These are phyloP conservation scores for Cryptosporidium sp. DNA, from an alignment of 169 alveolate species.

Conservation along the genomic window DNA sequence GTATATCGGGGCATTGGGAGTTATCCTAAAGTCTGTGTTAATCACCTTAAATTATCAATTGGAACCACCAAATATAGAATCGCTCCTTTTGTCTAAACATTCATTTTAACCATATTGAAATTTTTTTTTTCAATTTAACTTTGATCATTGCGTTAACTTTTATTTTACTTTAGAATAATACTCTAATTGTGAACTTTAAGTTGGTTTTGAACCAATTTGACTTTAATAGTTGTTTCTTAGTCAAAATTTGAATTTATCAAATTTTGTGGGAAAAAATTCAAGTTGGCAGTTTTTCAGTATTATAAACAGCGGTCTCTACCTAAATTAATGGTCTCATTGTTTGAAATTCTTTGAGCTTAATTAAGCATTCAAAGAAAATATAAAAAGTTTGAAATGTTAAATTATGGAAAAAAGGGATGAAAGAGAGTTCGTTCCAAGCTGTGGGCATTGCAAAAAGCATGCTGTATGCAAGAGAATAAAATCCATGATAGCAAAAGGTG, in stretches of 20 bases:
- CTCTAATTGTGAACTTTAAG: background rate
- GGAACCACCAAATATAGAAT: background rate
- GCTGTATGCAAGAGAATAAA: background rate
- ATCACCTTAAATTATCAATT: background rate
- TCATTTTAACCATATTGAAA: background rate
- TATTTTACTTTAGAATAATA: too few relatives aligned
- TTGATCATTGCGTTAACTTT: too few relatives aligned
- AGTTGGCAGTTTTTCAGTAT: background rate
- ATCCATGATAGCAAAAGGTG: background rate
- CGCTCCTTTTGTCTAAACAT: slow-evolving; percentile 7
- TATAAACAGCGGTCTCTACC: background rate
- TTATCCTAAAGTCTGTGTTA: slow-evolving; percentile 35
- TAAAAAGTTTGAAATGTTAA: background rate
- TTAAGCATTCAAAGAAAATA: background rate
- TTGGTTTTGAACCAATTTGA: background rate
- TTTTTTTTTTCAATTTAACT: too few relatives aligned
- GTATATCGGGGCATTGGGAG: slow-evolving; percentile 50
- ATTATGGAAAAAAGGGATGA: slow-evolving; percentile 1
- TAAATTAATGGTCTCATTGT: background rate
- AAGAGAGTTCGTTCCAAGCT: slow-evolving; percentile 18
- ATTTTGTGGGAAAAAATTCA: background rate
- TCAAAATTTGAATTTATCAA: background rate
- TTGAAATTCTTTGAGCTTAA: background rate
- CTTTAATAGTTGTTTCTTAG: too few relatives aligned
- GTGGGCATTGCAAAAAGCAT: slow-evolving; percentile 18